Evolutionary conservation across 176 grass and related monocot genomes (phyloP), one percentile per base, ranked within the genome.

Genomic region (Paspalum vaginatum): DNA sequence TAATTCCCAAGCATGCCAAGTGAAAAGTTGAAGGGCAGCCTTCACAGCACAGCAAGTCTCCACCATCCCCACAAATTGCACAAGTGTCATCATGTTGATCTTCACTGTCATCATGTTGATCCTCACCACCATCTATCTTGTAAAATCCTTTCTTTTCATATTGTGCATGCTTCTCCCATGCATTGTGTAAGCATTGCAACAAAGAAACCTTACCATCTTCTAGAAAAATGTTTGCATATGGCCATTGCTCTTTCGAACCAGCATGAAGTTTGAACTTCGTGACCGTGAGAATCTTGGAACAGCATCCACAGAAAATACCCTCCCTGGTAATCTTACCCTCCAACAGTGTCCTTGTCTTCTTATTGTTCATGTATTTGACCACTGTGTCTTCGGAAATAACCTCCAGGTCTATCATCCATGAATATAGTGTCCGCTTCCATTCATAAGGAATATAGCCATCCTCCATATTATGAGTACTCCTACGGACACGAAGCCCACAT

Each of bases 201-300:
- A 98, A 79, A 9, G 92, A 91, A 84, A 88, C 49, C 13, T 56
- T 61, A 52, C 79, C 68, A 75, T 88, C 81, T 70, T 89, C 84
- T 53, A 95, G 79, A 85, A 85, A 91, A 61, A 95, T 93, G 64
- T 93, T 93, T 71, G 84, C 77, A 67, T 82, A 95, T 24, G 90
- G 77, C 49, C 91, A 81, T 27, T 88, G 65, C 79, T 88, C 74
- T 86, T 93, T 98, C 11, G 92, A 95, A 85, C 96, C 92, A 79
- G 96, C 92, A 89, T 98, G 96, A 86, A 98, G 92, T 88, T 98
- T 88, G 89, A 98, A 98, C 70, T 98, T 95, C 5, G 81, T 53
- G 38, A 87, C 52, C 67, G 86, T 83, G 46, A 98, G 88, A 75
- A 86, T 91, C 74, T 93, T 95, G 85, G 85, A 91, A 77, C 96